Conservation (phyloP, 257 asterid genomes). For the Nicotiana sylvestris region DNA sequence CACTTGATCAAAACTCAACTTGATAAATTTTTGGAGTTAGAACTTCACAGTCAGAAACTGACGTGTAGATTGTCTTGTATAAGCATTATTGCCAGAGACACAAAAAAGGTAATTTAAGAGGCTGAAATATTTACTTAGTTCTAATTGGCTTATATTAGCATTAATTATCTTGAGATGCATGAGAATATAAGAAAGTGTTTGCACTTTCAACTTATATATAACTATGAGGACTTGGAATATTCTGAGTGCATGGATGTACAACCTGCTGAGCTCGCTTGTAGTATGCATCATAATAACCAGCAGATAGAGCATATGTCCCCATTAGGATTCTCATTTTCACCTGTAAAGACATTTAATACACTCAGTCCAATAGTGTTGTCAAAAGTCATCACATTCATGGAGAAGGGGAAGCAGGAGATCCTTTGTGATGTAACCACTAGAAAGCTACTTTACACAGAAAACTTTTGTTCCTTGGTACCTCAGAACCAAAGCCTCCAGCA, state of each 20-base stretch:
- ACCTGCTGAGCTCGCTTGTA: conserved; percentile 99
- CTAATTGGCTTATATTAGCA: background rate
- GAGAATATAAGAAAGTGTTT: background rate
- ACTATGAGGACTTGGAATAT: background rate
- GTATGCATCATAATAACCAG: conserved; percentile 97
- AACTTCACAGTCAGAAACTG: background rate
- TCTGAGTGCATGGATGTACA: background rate
- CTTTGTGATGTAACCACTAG: background rate
- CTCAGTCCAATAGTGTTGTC: background rate
- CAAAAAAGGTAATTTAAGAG: background rate
- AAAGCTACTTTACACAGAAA: background rate
- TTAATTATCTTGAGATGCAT: background rate
- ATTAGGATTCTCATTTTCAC: conserved; percentile 92
- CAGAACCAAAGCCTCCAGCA: conserved; percentile 89
- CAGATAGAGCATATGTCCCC: conserved; percentile 99
- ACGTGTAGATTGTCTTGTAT: background rate
- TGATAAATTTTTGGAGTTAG: background rate
- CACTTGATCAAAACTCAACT: background rate
- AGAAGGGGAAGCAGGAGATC: conserved; percentile 1
- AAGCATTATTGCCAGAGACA: background rate
- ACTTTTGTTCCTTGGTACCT: conserved; percentile 43
- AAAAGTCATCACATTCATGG: background rate
- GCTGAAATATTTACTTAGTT: background rate
- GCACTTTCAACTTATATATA: background rate
- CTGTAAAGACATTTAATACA: conserved; percentile 31